Evolutionary conservation across 1,284 basidiomycete genomes (phyloP), one percentile per base, ranked within the genome.

Genomic region (Athelia psychrophila): DNA sequence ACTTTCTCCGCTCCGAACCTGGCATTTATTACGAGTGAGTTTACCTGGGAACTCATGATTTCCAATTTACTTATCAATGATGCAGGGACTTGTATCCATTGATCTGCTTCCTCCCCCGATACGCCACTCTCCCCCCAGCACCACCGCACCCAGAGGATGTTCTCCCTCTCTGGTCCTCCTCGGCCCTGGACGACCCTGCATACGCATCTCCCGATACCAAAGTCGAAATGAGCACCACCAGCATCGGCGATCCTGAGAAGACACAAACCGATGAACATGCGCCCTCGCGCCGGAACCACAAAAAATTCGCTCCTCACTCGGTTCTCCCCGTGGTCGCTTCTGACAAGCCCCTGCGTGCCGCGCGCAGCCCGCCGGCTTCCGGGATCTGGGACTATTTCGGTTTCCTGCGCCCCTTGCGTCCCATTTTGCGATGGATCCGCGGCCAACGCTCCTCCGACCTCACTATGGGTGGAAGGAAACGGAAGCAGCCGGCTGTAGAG

Each of bases 31-130:
- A 84, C 58, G 74, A 82, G 27, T 30, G 27, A 30, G 27, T 30
- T 30, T n/a, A n/a, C 27, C 27, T 30, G 27, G n/a, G n/a, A n/a
- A n/a, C n/a, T n/a, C n/a, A n/a, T n/a, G n/a, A n/a, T n/a, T n/a
- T n/a, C n/a, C n/a, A n/a, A n/a, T n/a, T n/a, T n/a, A n/a, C n/a
- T n/a, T 13, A 30, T 30, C 27, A 30, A 6, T 30, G 27, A 30
- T 30, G 6, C 27, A 30, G 27, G 54, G 84, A 86, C 55, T 70
- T 86, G 15, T 86, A 83, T 58, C 76, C 76, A n/a, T 69, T 84
- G 19, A 76, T 85, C 54, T 78, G 73, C 56, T 79, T 83, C 68
- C 75, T 86, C 6, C 84, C 84, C n/a, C 75, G 78, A 15, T 83
- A 80, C 59, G 74, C 76, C 22, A 74, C 70, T 23, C 58, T 65